Evolutionary conservation across 148 eudicot species (phyloP), one percentile per base, ranked within the genome.

Genomic region (Oxyria digyna): DNA sequence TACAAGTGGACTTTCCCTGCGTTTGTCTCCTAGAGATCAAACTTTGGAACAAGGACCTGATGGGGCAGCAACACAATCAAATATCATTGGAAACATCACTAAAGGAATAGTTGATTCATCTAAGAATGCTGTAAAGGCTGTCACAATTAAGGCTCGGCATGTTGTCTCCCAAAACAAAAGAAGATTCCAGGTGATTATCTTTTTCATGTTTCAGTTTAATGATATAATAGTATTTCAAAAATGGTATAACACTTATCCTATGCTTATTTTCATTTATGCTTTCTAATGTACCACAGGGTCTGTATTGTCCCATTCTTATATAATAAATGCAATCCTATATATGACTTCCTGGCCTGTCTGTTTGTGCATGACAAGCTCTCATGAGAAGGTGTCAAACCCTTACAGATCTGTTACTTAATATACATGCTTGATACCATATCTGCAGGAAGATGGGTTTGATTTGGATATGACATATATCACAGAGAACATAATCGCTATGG

Each of bases 381-480:
- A 29, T 29, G 1, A 29, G 9, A 59, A 59, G 15, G 18, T 29
- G 65, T 15, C 4, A 27, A 15, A 29, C 6, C 35, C 14, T 66
- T 66, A 9, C 40, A 10, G 6, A 37, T 37, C 10, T 18, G 5
- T 37, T 38, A 6, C 9, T 1, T 66, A 18, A 59, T 59, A 59
- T 29, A 12, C 31, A 14, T 59, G 14, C 3, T 27, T 59, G 65
- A 1, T 59, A 29, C 10, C 57, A 50, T 27, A 31, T 41, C 26
- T 41, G 27, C 73, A 94, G 99, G 99, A 91, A 79, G 97, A 89
- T 72, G 99, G 93, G 71, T 94, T 90, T 80, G 99, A 94, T 83
- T 79, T 94, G 76, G 99, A 94, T 80, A 81, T 94, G 96, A 88
- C 99, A 15, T 94, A 94, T 78, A 94, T 94, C 70, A 94, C 99